These are phyloP conservation scores for Wickerhamiella azyma DNA, from an alignment of 805 yeast genomes.

Conservation along the genomic window DNA sequence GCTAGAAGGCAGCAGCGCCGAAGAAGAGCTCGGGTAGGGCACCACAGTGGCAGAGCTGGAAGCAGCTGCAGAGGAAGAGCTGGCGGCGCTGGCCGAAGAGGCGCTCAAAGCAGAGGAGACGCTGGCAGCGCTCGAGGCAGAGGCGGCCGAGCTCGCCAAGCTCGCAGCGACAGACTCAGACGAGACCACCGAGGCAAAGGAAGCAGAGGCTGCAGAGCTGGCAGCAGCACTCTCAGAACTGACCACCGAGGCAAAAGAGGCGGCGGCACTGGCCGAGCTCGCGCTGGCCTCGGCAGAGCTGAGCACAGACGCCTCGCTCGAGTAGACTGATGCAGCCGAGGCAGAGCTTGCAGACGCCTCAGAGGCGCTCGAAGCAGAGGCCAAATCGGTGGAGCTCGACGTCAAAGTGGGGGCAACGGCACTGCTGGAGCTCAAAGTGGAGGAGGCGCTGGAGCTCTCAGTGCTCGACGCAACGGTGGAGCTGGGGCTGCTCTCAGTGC, in stretches of 20 bases:
- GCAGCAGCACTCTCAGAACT: slow-evolving; percentile 27
- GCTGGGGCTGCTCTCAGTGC: too few relatives aligned
- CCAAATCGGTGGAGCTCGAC: neutral
- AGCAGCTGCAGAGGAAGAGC: neutral
- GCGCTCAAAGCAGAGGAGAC: neutral
- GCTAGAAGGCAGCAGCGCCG: neutral
- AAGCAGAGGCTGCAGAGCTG: slow-evolving; percentile 23
- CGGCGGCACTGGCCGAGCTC: neutral
- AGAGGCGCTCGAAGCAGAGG: slow-evolving; percentile 1
- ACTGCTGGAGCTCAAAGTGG: neutral
- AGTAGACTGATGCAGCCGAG: slow-evolving; percentile 12
- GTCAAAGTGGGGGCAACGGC: neutral
- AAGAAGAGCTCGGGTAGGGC: neutral
- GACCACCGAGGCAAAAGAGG: slow-evolving; percentile 16
- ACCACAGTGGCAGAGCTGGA: neutral
- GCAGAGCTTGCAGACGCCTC: slow-evolving; percentile 9
- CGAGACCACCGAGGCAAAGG: slow-evolving; percentile 6
- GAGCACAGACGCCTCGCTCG: slow-evolving; percentile 9
- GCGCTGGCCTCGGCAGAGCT: neutral
- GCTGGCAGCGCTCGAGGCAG: neutral
- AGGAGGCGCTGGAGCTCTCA: too few relatives aligned
- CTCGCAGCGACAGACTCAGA: neutral
- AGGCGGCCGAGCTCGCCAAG: neutral
- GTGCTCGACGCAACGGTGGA: too few relatives aligned
- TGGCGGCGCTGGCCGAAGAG: neutral